A percentile compares a stretch with the other conserved stretches of the same genome.
Conservation (phyloP, 306 rosid genomes). For the Quercus robur region DNA sequence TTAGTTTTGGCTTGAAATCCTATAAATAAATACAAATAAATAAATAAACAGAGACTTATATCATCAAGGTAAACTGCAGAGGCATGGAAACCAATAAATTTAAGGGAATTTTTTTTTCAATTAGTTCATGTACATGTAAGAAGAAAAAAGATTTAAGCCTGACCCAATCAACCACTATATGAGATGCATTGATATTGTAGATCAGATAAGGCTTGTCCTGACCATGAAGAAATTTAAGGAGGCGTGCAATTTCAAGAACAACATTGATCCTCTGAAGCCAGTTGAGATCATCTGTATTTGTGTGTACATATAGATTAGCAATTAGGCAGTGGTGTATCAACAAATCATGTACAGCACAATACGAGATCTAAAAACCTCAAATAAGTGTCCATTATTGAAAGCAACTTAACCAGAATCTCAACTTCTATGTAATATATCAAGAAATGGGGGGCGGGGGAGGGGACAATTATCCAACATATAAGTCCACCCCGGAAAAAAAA, state of each 20-base stretch:
- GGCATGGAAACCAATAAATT: background rate
- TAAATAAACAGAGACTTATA: background rate
- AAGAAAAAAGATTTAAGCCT: background rate
- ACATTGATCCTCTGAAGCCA: slow-evolving; percentile 53
- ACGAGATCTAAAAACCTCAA: background rate
- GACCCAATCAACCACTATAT: slow-evolving; percentile 61
- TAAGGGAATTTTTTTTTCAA: background rate
- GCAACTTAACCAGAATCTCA: background rate
- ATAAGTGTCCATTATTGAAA: background rate
- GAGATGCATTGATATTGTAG: slow-evolving; percentile 43
- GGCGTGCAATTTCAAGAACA: slow-evolving; percentile 45
- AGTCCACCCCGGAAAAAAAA: background rate
- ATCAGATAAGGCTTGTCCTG: slow-evolving; percentile 42
- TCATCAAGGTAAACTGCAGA: background rate
- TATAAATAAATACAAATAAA: background rate
- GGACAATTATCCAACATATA: background rate
- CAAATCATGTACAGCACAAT: background rate
- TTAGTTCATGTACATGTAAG: background rate
- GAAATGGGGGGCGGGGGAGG: too few species aligned
- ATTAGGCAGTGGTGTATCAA: background rate
- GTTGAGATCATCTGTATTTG: slow-evolving; percentile 30
- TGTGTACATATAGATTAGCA: background rate
- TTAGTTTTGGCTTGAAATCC: slow-evolving; percentile 52
- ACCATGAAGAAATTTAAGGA: slow-evolving; percentile 49
- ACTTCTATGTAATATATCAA: background rate